Evolutionary conservation across 1,139 yeast species (phyloP).

Genomic region (Sugiyamaella pinicola): DNA sequence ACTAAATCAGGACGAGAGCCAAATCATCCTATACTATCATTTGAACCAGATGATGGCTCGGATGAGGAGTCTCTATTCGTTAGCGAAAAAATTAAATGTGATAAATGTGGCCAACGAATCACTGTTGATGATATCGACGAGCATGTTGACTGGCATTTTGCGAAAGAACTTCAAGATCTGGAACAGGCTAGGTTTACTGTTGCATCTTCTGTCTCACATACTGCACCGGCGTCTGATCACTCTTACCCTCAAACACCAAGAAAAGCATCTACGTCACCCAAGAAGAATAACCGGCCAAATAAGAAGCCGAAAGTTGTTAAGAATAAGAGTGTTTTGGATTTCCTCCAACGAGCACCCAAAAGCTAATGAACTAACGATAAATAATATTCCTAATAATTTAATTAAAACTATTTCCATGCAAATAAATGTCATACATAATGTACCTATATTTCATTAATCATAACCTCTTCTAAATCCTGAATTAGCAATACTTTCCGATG

Average conservation of each 20-base stretch:
- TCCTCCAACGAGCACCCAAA: constrained; percentile 20
- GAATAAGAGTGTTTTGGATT: constrained; percentile 30
- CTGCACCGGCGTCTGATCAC: neutral
- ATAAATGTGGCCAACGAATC: constrained; percentile 35
- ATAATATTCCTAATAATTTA: constrained; percentile 7
- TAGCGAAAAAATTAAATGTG: constrained; percentile 32
- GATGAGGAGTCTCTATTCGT: constrained; percentile 30
- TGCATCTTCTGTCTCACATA: neutral
- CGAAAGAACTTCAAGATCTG: constrained; percentile 49
- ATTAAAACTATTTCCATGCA: constrained; percentile 5
- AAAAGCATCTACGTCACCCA: neutral
- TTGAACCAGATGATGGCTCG: constrained; percentile 21
- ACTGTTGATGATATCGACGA: constrained; percentile 33
- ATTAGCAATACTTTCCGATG: constrained; percentile 54
- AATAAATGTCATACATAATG: constrained; percentile 3
- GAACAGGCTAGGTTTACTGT: constrained; percentile 2
- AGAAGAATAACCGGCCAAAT: neutral
- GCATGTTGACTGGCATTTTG: constrained; percentile 48
- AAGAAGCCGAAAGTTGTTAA: constrained; percentile 24
- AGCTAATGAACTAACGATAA: constrained; percentile 3
- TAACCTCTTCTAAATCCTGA: constrained; percentile 18
- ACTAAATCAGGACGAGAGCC: neutral
- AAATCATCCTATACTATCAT: neutral
- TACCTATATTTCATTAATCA: constrained; percentile 19
- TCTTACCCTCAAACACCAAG: neutral